Evolutionary conservation across 208 protist genomes (phyloP).

Genomic region (Leishmania major): DNA sequence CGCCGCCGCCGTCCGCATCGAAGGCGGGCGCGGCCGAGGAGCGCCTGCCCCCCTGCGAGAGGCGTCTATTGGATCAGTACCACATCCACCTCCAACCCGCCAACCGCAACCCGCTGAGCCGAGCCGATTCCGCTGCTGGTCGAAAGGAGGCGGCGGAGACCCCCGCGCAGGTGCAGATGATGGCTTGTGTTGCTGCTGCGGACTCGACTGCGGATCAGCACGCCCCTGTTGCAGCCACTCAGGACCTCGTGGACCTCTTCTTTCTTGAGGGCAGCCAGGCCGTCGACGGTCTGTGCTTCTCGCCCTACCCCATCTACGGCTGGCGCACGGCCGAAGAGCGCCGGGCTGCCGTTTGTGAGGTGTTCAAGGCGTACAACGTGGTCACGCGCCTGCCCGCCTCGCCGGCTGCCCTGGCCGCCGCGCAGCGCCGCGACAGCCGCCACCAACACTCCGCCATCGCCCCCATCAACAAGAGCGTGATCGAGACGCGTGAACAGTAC

Average conservation of each 20-base stretch:
- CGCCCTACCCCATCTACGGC: constrained; percentile 47
- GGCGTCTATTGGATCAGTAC: constrained; percentile 23
- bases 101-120: not conserved
- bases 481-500: constrained; percentile 55
- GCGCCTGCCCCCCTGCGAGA: constrained; percentile 18
- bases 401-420: constrained; percentile 1
- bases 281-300: constrained; percentile 44
- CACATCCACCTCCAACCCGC: constrained; percentile 22
- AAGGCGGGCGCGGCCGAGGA: constrained; percentile 8
- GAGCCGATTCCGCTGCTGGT: constrained; percentile 1
- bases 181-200: not conserved
- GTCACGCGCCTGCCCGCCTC: constrained; percentile 30
- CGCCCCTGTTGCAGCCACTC: constrained; percentile 27
- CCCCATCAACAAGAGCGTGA: not conserved
- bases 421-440: constrained; percentile 8
- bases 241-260: constrained; percentile 50
- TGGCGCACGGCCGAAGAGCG: constrained; percentile 36
- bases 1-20: not conserved
- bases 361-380: constrained; percentile 32
- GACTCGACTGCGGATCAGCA: not conserved
- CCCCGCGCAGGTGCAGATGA: constrained; percentile 6
- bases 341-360: constrained; percentile 31
- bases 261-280: constrained; percentile 47
- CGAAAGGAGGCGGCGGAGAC: not conserved
- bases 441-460: not conserved